Evolutionary conservation across 345 rosid species (phyloP), one percentile per base, ranked within the genome.

Genomic region (Brassica rapa): DNA sequence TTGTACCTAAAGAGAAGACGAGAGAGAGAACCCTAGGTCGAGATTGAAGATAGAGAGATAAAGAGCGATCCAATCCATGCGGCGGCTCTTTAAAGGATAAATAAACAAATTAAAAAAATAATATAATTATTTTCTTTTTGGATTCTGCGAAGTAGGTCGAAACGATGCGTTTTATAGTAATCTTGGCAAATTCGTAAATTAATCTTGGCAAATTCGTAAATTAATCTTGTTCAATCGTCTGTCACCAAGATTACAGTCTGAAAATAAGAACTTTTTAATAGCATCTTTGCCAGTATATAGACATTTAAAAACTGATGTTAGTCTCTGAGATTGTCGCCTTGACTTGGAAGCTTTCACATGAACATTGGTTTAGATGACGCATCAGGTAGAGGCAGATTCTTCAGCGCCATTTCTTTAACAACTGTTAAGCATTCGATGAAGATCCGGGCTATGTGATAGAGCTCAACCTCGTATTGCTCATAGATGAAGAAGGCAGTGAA

Each of bases 401-500:
- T 77, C 59, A 43, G 33, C 79, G 87, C 24, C 71, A 60, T 53
- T 74, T 62, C 77, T 39, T 80, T 84, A 4, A 84, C 37, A 39
- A 27, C 82, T 68, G 73, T 75, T 27, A 71, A 35, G 80, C 80
- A 53, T 29, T 30, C 65, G 3, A 51, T 8, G 30, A 88, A 69
- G 66, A 85, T 33, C 82, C 66, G 60, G 5, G 82, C 80, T 30
- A 88, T 15, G 57, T 85, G 89, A 75, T 89, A 85, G 2, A 92
- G 68, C 85, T 88, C 95, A 2, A 68, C 39, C 83, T 92, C 97
- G 32, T 91, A 87, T 87, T 92, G 97, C 84, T 94, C 95, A 56
- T 91, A 91, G 60, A 87, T 67, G 71, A 90, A 91, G 88, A 92
- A 92, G 62, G 80, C 89, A 1, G 97, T 94, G 83, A 92, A 92